These are phyloP conservation scores for Euphorbia schlechtendalii DNA, from an alignment of 441 rosid genomes.

Conservation along the genomic window DNA sequence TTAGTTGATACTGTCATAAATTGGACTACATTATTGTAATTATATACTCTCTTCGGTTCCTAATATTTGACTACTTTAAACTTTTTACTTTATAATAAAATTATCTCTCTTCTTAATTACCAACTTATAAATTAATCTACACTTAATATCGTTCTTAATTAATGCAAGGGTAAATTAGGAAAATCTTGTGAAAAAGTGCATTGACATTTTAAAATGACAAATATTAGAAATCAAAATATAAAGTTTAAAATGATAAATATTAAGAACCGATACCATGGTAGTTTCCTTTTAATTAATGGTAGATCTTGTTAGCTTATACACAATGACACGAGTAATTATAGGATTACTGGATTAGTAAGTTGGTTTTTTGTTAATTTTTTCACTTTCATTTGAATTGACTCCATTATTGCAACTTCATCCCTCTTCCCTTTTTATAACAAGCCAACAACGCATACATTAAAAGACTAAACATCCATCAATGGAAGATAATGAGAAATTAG, in stretches of 20 bases:
- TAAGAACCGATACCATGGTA: no score
- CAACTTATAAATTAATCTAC: no score
- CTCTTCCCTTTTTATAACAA: not conserved
- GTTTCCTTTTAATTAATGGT: not conserved
- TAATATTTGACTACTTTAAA: no score
- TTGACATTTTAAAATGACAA: no score
- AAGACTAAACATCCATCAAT: not conserved
- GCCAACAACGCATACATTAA: not conserved
- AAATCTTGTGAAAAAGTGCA: no score
- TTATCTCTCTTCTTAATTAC: no score
- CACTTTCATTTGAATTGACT: not conserved
- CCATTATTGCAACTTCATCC: not conserved
- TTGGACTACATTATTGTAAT: not conserved
- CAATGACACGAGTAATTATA: not conserved
- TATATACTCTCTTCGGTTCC: not conserved
- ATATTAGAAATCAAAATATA: no score
- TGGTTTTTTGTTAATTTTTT: no score
- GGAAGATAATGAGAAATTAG: not conserved
- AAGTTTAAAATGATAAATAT: no score
- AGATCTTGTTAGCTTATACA: not conserved
- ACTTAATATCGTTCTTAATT: no score
- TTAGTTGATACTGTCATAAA: not conserved
- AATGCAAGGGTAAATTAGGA: no score
- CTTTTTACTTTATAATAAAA: no score
- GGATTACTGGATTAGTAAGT: not conserved